Evolutionary conservation across 2,329 filamentous ascomycete species (phyloP), one percentile per base, ranked within the genome.

Genomic region (Thelonectria rubi): DNA sequence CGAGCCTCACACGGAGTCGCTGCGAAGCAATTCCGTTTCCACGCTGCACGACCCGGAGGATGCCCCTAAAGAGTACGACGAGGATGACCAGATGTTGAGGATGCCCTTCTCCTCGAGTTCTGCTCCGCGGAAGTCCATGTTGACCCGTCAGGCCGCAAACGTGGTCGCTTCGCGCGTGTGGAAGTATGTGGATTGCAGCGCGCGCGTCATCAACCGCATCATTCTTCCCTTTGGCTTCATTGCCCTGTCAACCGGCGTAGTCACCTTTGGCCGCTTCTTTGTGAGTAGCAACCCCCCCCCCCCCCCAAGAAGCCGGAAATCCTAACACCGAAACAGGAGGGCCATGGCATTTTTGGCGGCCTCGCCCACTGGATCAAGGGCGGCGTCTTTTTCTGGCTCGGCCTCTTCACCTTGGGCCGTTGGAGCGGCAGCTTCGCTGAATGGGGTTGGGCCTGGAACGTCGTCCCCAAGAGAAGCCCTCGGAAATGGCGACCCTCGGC

Each of bases 341-440:
- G 86, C 5, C 76, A 76, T 20, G 82, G 82, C 3, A 81, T 97
- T 59, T 96, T 94, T 81, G 94, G 89, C 68, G 93, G 94, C 2
- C 82, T 97, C 43, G 94, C 94, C 8, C 94, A 98, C 74, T 97
- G 92, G 80, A 88, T 97, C 76, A 98, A 98, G 76, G 94, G 94
- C 47, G 92, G 92, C 3, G 91, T 98, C 56, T 98, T 98, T 81
- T 93, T 97, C 79, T 95, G 92, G 89, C 92, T 96, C 65, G 94
- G 94, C 9, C 78, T 97, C 18, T 79, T 97, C 62, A 97, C 92
- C 0, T 83, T 98, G 4, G 93, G 93, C 30, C 89, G 94, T 58
- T 97, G 93, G 91, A 88, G 93, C 73, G 94, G 94, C 24, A 91
- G 91, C 75, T 98, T 97, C 75, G 89, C 91, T 60, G 92, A 97